Evolutionary conservation across 345 rosid genomes (phyloP), one percentile per base, ranked within the genome.

Genomic region (Eucalyptus leucophloia): DNA sequence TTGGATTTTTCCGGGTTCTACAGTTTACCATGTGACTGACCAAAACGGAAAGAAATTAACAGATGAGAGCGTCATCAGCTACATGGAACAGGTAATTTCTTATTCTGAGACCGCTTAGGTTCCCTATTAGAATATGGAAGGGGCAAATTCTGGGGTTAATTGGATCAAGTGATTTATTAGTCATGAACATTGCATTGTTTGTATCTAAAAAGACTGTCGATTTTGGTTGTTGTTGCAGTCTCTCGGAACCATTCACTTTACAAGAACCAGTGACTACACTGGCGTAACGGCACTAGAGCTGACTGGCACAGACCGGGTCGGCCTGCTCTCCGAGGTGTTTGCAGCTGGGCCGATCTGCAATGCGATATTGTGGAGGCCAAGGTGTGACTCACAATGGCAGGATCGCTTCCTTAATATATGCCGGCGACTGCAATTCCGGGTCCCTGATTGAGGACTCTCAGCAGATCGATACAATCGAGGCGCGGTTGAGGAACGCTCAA

Each of bases 11-110:
- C 67, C 44, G 42, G 85, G 54, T 91, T 89, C 90, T 91, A 44
- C 89, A 94, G 95, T 93, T 88, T 94, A 92, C 67, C 93, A 94
- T 87, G 95, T 94, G 87, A 94, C 95, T 12, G 95, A 94, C 90
- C 88, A 92, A 6, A 91, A 90, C 34, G 95, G 95, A 83, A 90
- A 94, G 72, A 94, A 94, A 80, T 88, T 94, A 51, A 93, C 93
- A 4, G 94, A 93, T 40, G 93, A 89, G 89, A 92, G 93, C 89
- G 93, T 93, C 60, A 94, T 94, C 49, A 89, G 90, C 90, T 94
- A 94, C 92, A 92, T 94, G 40, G 94, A 94, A 82, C 94, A 93
- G 94, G 95, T 93, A 88, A 88, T 86, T 86, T 49, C 32, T 40
- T 7, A 18, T 49, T 67, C 26, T 44, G 26, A 30, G 28, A 67